Evolutionary conservation across 2,329 filamentous ascomycete genomes (phyloP).

Genomic region (Aspergillus uvarum): DNA sequence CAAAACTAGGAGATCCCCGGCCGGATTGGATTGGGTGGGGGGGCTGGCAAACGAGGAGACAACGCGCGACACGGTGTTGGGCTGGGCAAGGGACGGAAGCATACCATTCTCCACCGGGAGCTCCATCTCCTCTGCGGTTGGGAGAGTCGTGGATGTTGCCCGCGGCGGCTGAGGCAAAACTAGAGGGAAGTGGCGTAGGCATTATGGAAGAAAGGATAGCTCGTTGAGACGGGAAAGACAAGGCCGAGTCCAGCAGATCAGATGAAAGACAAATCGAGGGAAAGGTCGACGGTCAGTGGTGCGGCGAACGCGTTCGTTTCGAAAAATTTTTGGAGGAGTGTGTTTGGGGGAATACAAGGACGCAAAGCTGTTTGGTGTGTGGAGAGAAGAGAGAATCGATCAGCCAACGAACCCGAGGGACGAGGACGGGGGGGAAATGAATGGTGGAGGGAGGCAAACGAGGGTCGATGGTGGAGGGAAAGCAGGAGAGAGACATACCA

Average conservation of each 20-base stretch:
- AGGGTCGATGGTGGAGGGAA: neutral
- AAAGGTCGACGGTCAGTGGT: constrained; percentile 4
- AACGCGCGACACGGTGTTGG: constrained; percentile 1
- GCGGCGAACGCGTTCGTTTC: constrained; percentile 7
- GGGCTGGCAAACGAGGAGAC: neutral
- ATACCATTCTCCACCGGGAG: constrained; percentile 71
- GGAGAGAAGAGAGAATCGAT: neutral
- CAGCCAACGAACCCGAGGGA: neutral
- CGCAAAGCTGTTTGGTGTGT: constrained; percentile 6
- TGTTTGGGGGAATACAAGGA: constrained; percentile 5
- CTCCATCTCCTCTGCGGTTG: constrained; percentile 59
- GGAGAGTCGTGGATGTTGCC: constrained; percentile 67
- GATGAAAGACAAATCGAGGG: constrained; percentile 18
- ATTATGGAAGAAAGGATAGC: constrained; percentile 43
- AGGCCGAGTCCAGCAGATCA: constrained; percentile 22
- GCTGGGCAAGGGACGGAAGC: constrained; percentile 28
- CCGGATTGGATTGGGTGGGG: too few species aligned
- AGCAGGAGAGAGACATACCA: neutral
- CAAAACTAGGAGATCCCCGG: constrained; percentile 2
- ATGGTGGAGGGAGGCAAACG: constrained; percentile 8
- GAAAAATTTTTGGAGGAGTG: constrained; percentile 4
- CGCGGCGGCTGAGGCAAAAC: constrained; percentile 80
- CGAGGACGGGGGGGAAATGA: neutral
- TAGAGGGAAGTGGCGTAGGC: constrained; percentile 76
- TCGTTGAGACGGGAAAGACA: constrained; percentile 20